These are phyloP conservation scores for Tardiomyces depauwii DNA, from an alignment of 1,139 yeast species.

Conservation along the genomic window DNA sequence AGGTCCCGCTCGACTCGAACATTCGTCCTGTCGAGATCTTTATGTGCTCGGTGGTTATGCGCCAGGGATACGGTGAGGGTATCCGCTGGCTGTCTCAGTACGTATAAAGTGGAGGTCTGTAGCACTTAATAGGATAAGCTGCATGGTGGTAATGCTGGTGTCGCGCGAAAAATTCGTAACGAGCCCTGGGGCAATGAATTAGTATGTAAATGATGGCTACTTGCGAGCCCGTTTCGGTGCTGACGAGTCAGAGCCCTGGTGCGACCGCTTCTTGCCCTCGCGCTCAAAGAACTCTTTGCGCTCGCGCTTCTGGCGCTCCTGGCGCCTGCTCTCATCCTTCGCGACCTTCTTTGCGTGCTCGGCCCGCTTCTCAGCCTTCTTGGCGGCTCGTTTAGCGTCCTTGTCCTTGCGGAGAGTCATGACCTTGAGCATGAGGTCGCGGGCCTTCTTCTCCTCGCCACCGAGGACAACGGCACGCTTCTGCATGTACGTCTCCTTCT, in stretches of 20 bases:
- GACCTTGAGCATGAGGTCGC: conserved; percentile 80
- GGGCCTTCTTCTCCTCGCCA: conserved; percentile 89
- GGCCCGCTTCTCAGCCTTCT: conserved; percentile 67
- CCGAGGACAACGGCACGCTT: conserved; percentile 91
- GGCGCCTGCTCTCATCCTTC: conserved; percentile 57
- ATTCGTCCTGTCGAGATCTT: conserved; percentile 90
- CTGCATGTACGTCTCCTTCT: conserved; percentile 69
- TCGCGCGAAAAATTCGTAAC: no score
- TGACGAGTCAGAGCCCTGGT: conserved; percentile 8
- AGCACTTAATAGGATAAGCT: neutral
- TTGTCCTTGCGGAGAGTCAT: conserved; percentile 78
- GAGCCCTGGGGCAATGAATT: no score
- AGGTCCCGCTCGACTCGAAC: conserved; percentile 57
- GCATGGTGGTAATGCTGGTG: neutral
- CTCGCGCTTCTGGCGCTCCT: conserved; percentile 69
- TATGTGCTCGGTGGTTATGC: conserved; percentile 96
- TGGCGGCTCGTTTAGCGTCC: conserved; percentile 63
- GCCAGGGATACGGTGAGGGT: conserved; percentile 94
- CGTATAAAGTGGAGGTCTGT: conserved; percentile 35
- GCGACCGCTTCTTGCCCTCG: conserved; percentile 51
- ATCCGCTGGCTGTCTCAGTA: conserved; percentile 95
- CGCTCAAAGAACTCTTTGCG: conserved; percentile 78
- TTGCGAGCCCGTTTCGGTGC: conserved; percentile 7
- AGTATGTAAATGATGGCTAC: neutral
- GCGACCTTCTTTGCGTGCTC: conserved; percentile 67